Evolutionary conservation across 2,329 filamentous ascomycete genomes (phyloP).

Genomic region (Graphiopsis chlorocephala): DNA sequence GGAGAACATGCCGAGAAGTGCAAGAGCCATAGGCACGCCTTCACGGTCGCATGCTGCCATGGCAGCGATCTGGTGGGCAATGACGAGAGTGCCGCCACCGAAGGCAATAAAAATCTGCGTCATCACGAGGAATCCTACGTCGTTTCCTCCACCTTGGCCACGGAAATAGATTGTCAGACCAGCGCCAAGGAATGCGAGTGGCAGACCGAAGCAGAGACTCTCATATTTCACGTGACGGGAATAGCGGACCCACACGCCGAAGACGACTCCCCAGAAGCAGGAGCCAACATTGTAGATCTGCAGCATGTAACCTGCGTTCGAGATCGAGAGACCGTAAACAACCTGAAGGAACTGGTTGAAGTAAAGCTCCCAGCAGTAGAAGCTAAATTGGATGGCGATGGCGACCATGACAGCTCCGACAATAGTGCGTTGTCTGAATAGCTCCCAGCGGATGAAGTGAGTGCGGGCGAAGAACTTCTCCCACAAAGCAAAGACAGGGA

Average conservation of each 20-base stretch:
- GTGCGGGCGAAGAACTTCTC: conserved; percentile 42
- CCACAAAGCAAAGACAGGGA: conserved; percentile 41
- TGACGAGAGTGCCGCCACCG: conserved; percentile 53
- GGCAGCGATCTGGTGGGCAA: conserved; percentile 58
- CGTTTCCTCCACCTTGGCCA: conserved; percentile 33
- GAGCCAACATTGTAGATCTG: conserved; percentile 40
- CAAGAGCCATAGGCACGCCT: conserved; percentile 27
- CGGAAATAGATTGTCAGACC: conserved; percentile 31
- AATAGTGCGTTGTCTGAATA: conserved; percentile 50
- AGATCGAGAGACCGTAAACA: conserved; percentile 35
- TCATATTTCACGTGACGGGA: conserved; percentile 52
- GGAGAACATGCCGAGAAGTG: conserved; percentile 24
- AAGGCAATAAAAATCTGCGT: conserved; percentile 55
- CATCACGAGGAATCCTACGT: conserved; percentile 50
- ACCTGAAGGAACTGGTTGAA: conserved; percentile 42
- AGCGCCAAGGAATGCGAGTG: conserved; percentile 34
- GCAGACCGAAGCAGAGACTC: conserved; percentile 35
- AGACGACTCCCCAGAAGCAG: conserved; percentile 44
- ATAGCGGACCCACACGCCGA: conserved; percentile 47
- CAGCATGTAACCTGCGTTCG: conserved; percentile 30
- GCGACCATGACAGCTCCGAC: conserved; percentile 52
- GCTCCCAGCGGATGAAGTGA: conserved; percentile 45
- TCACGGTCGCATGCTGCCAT: conserved; percentile 48
- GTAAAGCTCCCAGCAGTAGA: conserved; percentile 40
- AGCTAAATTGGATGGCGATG: conserved; percentile 33